Evolutionary conservation across 2,329 filamentous ascomycete species (phyloP).

Genomic region (Sarocladiaceae sp.): DNA sequence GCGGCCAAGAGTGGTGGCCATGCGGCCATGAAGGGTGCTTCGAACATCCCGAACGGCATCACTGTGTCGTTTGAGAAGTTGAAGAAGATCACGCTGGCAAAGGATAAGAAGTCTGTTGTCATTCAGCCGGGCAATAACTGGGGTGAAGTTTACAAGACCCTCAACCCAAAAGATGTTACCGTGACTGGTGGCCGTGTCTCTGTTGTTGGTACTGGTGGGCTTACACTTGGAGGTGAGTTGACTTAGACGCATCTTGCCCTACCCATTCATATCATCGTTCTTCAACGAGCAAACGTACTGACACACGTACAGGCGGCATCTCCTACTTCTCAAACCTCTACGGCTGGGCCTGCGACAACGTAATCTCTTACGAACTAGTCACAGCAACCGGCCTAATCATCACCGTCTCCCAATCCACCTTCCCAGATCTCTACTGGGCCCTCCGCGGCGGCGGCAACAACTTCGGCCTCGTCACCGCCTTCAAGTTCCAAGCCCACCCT

Average conservation of each 20-base stretch:
- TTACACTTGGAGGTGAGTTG: slow-evolving; percentile 28
- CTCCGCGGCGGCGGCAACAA: slow-evolving; percentile 51
- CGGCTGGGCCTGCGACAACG: slow-evolving; percentile 44
- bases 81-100: slow-evolving; percentile 25
- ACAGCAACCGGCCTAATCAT: slow-evolving; percentile 39
- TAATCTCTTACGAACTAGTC: slow-evolving; percentile 41
- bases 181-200: slow-evolving; percentile 36
- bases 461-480: slow-evolving; percentile 51
- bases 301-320: slow-evolving; percentile 33
- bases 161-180: slow-evolving; percentile 27
- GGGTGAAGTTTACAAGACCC: slow-evolving; percentile 30
- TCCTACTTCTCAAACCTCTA: slow-evolving; percentile 40
- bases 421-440: slow-evolving; percentile 54
- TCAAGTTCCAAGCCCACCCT: slow-evolving; percentile 36
- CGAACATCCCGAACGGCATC: slow-evolving; percentile 30
- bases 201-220: slow-evolving; percentile 36
- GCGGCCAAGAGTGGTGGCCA: slow-evolving; percentile 43
- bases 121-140: slow-evolving; percentile 36
- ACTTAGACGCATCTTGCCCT: no score
- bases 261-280: no score
- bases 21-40: slow-evolving; percentile 33
- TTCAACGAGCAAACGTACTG: no score
- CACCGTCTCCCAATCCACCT: slow-evolving; percentile 33
- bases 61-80: slow-evolving; percentile 32
- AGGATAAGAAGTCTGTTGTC: slow-evolving; percentile 23